phyloP scores from a whole-genome alignment of 441 rosid genomes.

The Pelargonium cotyledonis region DNA sequence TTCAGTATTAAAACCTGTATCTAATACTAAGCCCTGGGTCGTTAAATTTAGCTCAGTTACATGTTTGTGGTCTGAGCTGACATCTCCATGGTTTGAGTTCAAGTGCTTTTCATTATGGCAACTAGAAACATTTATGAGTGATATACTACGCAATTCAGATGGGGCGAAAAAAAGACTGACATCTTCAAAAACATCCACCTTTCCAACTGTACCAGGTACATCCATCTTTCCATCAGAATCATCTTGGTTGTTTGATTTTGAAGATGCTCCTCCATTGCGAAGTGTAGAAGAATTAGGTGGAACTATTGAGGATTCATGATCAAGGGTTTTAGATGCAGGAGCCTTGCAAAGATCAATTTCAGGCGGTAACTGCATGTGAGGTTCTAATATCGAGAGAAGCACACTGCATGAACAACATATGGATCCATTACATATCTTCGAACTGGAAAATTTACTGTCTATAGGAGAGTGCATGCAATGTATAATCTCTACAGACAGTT shows the following conservation, averaged over 20 bases:
- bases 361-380: slow-evolving; percentile 67
- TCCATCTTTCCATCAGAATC: slow-evolving; percentile 52
- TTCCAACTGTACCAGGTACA: slow-evolving; percentile 35
- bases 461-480: background rate
- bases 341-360: slow-evolving; percentile 71
- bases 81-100: slow-evolving; percentile 32
- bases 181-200: slow-evolving; percentile 57
- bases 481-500: slow-evolving; percentile 2
- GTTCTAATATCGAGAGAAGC: slow-evolving; percentile 76
- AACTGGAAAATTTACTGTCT: slow-evolving; percentile 2
- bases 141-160: slow-evolving; percentile 44
- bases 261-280: slow-evolving; percentile 25
- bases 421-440: slow-evolving; percentile 20
- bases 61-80: slow-evolving; percentile 34
- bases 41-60: slow-evolving; percentile 27
- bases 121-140: slow-evolving; percentile 38
- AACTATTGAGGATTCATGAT: slow-evolving; percentile 32
- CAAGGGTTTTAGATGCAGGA: slow-evolving; percentile 33
- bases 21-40: slow-evolving; percentile 39
- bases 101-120: slow-evolving; percentile 26
- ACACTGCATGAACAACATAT: slow-evolving; percentile 48
- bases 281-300: slow-evolving; percentile 24
- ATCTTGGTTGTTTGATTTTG: slow-evolving; percentile 37
- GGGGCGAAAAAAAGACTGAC: slow-evolving; percentile 58
- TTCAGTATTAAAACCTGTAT: slow-evolving; percentile 49